Evolutionary conservation across 768 basidiomycete species (phyloP).

Genomic region (Tricholoma saponaceum): DNA sequence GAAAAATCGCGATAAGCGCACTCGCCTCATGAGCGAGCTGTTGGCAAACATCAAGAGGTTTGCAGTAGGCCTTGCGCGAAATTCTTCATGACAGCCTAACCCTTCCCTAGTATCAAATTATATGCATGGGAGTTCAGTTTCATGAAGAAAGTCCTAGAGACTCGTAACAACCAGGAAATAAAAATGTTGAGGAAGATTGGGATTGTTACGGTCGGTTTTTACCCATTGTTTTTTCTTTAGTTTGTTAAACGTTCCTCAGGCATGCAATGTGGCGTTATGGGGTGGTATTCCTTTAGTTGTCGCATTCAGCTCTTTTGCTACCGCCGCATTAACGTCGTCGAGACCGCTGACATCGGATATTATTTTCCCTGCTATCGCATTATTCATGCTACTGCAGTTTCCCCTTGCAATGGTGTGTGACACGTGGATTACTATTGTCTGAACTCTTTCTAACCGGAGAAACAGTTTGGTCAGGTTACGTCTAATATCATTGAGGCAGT

Average conservation of each 20-base stretch:
- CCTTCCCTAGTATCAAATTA: constrained; percentile 67
- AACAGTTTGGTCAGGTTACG: constrained; percentile 65
- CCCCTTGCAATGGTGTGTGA: constrained; percentile 73
- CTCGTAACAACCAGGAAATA: constrained; percentile 81
- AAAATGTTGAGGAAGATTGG: constrained; percentile 83
- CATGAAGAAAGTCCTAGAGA: constrained; percentile 68
- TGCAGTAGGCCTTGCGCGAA: neutral
- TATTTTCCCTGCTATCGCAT: constrained; percentile 93
- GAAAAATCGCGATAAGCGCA: constrained; percentile 87
- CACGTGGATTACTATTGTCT: neutral
- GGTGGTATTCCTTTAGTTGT: constrained; percentile 69
- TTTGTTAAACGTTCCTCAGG: constrained; percentile 24
- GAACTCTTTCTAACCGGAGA: neutral
- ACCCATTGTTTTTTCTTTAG: neutral
- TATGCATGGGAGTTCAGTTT: constrained; percentile 97
- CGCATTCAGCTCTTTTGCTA: constrained; percentile 79
- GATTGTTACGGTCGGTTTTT: constrained; percentile 50
- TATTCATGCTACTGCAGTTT: constrained; percentile 86
- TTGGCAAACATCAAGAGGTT: constrained; percentile 86
- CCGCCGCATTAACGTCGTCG: constrained; percentile 56
- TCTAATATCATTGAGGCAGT: constrained; percentile 82
- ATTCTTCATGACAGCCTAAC: neutral
- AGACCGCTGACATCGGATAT: constrained; percentile 81
- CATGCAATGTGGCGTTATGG: constrained; percentile 63
- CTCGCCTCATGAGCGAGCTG: constrained; percentile 90